Evolutionary conservation across 208 protist genomes (phyloP).

Genomic region (Balamuthia mandrillaris): DNA sequence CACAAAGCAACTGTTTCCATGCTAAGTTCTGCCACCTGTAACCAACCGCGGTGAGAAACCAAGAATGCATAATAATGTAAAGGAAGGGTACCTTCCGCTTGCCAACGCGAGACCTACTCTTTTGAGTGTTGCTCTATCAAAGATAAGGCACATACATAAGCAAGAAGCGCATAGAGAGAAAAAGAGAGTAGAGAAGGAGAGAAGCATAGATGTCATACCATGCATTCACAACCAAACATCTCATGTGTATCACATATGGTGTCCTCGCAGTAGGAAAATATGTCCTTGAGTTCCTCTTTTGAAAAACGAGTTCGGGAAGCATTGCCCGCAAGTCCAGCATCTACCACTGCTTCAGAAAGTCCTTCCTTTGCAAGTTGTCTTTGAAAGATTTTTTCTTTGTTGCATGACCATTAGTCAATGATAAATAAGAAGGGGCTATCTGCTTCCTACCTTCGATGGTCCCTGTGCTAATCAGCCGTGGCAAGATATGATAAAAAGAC

Average conservation of each 20-base stretch:
- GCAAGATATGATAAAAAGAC: background rate
- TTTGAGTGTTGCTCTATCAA: too few species aligned
- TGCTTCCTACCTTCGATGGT: constrained; percentile 80
- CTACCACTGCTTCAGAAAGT: constrained; percentile 73
- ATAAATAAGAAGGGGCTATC: too few species aligned
- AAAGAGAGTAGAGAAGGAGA: background rate
- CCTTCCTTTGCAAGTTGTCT: constrained; percentile 94
- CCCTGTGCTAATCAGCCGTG: constrained; percentile 64
- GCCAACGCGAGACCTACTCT: too few species aligned
- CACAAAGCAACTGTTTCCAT: too few species aligned
- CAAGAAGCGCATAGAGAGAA: too few species aligned
- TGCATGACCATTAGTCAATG: background rate
- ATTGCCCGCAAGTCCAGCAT: too few species aligned
- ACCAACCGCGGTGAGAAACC: too few species aligned
- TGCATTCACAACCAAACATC: constrained; percentile 80
- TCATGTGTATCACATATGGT: constrained; percentile 91
- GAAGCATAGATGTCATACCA: background rate
- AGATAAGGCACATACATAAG: too few species aligned
- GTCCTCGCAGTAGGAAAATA: constrained; percentile 84
- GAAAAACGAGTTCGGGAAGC: too few species aligned
- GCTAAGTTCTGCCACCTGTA: too few species aligned
- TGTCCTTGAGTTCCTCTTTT: constrained; percentile 83
- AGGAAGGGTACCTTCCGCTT: too few species aligned
- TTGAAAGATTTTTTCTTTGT: constrained; percentile 95
- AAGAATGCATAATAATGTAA: too few species aligned